phyloP scores from a whole-genome alignment of 345 rosid species.

The Lepidium sativum region DNA sequence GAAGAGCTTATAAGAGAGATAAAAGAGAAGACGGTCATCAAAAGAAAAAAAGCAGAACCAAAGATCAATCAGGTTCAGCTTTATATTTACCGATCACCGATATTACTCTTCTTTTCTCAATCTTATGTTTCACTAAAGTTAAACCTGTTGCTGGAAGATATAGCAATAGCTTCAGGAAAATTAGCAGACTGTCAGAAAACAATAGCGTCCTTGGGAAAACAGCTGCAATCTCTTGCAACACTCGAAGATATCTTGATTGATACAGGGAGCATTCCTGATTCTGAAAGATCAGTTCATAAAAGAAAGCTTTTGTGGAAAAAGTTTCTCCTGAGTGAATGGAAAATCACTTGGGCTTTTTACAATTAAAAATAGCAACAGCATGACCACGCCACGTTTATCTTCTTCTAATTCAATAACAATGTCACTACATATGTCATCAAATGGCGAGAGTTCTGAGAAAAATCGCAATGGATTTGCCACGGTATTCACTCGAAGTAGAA shows the following conservation, averaged over 20 bases:
- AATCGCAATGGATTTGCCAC: conserved; percentile 82
- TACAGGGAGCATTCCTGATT: conserved; percentile 38
- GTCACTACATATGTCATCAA: conserved; percentile 15
- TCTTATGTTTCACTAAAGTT: neutral
- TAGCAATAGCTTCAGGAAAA: conserved; percentile 66
- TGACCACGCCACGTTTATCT: conserved; percentile 23
- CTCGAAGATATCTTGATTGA: conserved; percentile 84
- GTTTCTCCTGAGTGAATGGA: conserved; percentile 21
- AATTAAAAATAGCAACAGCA: neutral
- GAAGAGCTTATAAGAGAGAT: conserved; percentile 28
- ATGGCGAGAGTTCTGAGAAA: conserved; percentile 52
- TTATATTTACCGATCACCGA: neutral
- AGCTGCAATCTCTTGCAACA: conserved; percentile 82
- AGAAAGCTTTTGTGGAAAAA: conserved; percentile 32
- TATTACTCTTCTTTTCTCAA: neutral
- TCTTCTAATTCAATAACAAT: neutral
- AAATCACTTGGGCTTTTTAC: neutral
- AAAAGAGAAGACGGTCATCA: neutral
- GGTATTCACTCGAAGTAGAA: conserved; percentile 70
- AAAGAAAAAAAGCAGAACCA: conserved; percentile 42
- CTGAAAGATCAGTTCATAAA: conserved; percentile 24
- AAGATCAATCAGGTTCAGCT: conserved; percentile 61
- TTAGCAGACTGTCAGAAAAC: conserved; percentile 90
- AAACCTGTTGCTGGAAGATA: conserved; percentile 56
- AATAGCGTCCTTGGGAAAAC: conserved; percentile 75